Base-by-base conservation (phyloP, 2,329 filamentous ascomycete species). In the Alternaria hordeiaustralica region DNA sequence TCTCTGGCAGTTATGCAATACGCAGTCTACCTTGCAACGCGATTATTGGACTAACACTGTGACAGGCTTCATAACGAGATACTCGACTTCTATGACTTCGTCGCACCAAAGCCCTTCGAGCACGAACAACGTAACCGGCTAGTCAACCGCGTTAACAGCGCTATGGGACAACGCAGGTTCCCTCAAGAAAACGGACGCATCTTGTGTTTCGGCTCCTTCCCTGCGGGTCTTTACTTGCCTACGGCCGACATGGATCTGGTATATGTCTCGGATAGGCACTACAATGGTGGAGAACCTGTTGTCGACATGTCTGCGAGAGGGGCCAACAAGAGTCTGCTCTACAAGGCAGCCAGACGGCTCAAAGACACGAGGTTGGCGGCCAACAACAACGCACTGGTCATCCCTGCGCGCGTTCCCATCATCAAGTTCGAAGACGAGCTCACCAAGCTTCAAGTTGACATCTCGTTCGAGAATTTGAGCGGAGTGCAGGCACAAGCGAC, bases 241-340 rank as follows among this genome's bases (percentile, higher is more conserved):
- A 90, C 92, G 1, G 93, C 92, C 15, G 96, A 99, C 76, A 97
- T 99, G 89, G 96, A 99, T 77, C 84, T 99, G 51, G 96, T 97
- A 3, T 87, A 96, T 56, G 87, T 94, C 55, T 90, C 89, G 1
- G 82, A 84, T 25, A 93, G 88, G 67, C 83, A 89, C 66, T 77
- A 82, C 9, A 83, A 85, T 4, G 87, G 86, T 74, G 82, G 9
- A 77, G 86, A 62, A 82, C 82, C 68, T 45, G 62, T 67, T 4
- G 61, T 75, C 36, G 71, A 74, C 25, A 55, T 67, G 20, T 61
- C 58, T 9, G 45, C 63, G 84, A 86, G 81, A 71, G 69, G 67
- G n/a, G 64, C 75, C 21, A 89, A 83, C 76, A 87, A 82, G 18
- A 85, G 83, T 51, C 81, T 82, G 18, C 82, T 97, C 6, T 88